Conservation (phyloP, 768 basidiomycete genomes). For the Auricularia sp. region DNA sequence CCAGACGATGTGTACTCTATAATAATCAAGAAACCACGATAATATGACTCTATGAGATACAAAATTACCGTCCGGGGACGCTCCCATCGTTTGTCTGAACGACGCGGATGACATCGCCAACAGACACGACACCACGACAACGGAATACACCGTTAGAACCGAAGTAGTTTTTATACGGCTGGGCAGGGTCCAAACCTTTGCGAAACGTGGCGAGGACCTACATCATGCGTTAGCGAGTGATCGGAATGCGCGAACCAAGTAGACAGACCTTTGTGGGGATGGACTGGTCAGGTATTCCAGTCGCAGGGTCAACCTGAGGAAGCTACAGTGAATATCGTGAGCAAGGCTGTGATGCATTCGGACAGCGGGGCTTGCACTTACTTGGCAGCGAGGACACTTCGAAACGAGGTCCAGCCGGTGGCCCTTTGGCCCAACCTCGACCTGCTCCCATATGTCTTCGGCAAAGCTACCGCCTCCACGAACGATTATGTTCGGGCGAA, state of each 20-base stretch:
- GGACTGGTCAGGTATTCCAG: conserved; percentile 55
- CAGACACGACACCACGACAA: conserved; percentile 34
- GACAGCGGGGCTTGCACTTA: conserved; percentile 23
- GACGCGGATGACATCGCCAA: conserved; percentile 23
- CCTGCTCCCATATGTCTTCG: conserved; percentile 60
- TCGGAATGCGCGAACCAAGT: not conserved
- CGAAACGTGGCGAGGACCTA: conserved; percentile 70
- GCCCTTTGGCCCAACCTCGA: conserved; percentile 35
- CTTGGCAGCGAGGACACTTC: conserved; percentile 63
- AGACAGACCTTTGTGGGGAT: conserved; percentile 39
- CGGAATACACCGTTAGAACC: conserved; percentile 54
- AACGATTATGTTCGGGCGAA: conserved; percentile 68
- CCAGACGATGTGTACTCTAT: too few species aligned
- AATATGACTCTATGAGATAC: not conserved
- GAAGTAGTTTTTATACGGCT: conserved; percentile 47
- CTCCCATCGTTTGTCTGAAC: conserved; percentile 13
- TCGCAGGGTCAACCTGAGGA: conserved; percentile 59
- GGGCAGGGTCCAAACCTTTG: conserved; percentile 40
- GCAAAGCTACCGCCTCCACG: conserved; percentile 53
- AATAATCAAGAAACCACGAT: too few species aligned
- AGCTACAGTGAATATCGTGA: conserved; percentile 32
- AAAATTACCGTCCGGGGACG: not conserved
- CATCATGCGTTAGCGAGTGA: not conserved
- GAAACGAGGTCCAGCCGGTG: conserved; percentile 46
- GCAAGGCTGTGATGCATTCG: conserved; percentile 2